phyloP scores from a whole-genome alignment of 2,329 filamentous ascomycete genomes.

The Stachybotrys chlorohalonatus region DNA sequence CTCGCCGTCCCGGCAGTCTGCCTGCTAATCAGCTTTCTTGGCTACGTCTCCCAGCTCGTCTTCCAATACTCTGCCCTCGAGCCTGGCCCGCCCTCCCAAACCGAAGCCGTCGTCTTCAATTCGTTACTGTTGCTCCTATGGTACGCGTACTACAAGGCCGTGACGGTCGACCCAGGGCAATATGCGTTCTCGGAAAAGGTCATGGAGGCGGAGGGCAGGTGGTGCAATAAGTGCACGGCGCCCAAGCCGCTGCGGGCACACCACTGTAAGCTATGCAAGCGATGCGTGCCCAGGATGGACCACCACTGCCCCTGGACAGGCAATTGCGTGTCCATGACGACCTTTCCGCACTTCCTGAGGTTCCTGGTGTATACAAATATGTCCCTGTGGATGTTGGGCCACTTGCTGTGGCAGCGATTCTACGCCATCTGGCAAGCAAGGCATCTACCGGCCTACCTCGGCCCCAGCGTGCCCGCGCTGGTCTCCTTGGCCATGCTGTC shows the following conservation, averaged over 20 bases:
- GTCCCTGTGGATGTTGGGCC: constrained; percentile 52
- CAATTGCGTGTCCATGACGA: constrained; percentile 76
- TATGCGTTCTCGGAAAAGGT: constrained; percentile 34
- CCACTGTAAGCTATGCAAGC: constrained; percentile 69
- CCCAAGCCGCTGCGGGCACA: constrained; percentile 71
- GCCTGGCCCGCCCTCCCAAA: constrained; percentile 48
- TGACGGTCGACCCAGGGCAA: constrained; percentile 48
- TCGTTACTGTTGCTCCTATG: constrained; percentile 52
- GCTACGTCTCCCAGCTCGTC: constrained; percentile 63
- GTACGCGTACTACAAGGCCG: constrained; percentile 58
- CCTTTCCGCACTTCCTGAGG: constrained; percentile 73
- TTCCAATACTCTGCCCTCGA: constrained; percentile 49
- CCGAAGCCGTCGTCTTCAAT: constrained; percentile 59
- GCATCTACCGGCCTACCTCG: constrained; percentile 65
- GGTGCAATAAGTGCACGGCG: constrained; percentile 69
- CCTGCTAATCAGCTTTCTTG: constrained; percentile 57
- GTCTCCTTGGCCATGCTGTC: constrained; percentile 51
- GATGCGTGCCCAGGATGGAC: constrained; percentile 75
- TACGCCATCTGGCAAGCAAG: constrained; percentile 53
- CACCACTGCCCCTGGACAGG: constrained; percentile 80
- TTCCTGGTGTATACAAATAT: constrained; percentile 64
- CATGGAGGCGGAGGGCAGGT: constrained; percentile 32
- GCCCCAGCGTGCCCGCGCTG: constrained; percentile 53
- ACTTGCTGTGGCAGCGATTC: constrained; percentile 51
- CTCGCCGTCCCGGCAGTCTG: constrained; percentile 63